Evolutionary conservation across 352 stramenopile genomes (phyloP), one percentile per base, ranked within the genome.

Genomic region (Globisporangium takayamanum): DNA sequence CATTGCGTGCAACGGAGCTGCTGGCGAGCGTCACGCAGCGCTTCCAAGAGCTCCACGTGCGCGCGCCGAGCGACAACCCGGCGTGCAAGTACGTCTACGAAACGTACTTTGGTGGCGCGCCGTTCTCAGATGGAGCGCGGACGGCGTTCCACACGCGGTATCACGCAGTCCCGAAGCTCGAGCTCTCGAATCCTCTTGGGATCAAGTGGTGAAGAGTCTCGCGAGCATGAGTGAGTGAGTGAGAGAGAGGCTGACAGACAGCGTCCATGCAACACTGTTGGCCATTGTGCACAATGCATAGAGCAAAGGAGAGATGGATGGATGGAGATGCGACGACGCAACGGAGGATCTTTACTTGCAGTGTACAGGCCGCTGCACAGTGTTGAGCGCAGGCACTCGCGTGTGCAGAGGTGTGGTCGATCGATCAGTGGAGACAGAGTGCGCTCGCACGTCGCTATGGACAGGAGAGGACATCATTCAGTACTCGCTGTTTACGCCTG

Each of bases 111-210:
- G 77, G 74, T 12, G 77, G 74, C 3, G 44, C 66, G 36, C 80
- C 87, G 22, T 96, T 95, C 66, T 92, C 85, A 5, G 70, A 85
- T 18, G 63, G 73, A 50, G 85, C 87, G 8, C 75, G 73, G 25
- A 41, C 56, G 30, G 78, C 73, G 41, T 69, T 95, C 45, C 85
- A 95, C 60, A 95, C 85, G 26, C 74, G 73, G 51, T 95, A 91
- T 58, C 85, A 93, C 60, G 83, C 80, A 30, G 84, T 95, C 26
- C 84, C 85, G 7, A 95, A 93, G 74, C 69, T 95, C 39, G 85
- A 95, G 66, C 72, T 87, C 57, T 75, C 81, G 22, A 95, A 93
- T 62, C 85, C 85, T 22, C 66, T 95, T 11, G 85, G 85, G 46
- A 95, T 95, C 71, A 93, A 92, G 63, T 95, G 85, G 85, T 95